Percentiles rank a stretch among this genome's conserved stretches.
phyloP scores from a whole-genome alignment of 2,329 filamentous ascomycete genomes.

The Juglanconis sp. region DNA sequence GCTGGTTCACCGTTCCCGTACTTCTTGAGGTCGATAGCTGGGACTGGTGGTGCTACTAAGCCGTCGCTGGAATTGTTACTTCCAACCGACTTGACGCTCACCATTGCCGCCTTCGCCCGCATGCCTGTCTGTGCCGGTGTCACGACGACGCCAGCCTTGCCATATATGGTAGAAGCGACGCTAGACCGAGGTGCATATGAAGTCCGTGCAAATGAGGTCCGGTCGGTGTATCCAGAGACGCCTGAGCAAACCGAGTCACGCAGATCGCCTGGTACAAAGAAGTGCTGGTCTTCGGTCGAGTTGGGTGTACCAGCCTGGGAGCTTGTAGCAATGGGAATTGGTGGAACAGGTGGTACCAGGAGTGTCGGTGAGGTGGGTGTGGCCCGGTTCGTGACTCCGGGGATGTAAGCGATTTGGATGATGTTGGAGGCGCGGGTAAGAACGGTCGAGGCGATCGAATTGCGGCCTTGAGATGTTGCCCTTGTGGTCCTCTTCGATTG shows the following conservation, averaged over 20 bases:
- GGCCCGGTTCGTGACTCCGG: slow-evolving; percentile 90
- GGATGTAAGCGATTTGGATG: slow-evolving; percentile 98
- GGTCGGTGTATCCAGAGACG: slow-evolving; percentile 61
- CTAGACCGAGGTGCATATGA: slow-evolving; percentile 64
- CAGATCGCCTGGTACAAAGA: slow-evolving; percentile 87
- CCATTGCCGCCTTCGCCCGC: slow-evolving; percentile 84
- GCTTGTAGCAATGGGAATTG: slow-evolving; percentile 71
- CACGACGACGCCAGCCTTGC: slow-evolving; percentile 81
- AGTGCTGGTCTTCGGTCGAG: slow-evolving; percentile 74
- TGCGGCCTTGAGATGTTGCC: slow-evolving; percentile 78
- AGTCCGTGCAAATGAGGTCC: slow-evolving; percentile 58
- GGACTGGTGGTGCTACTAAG: slow-evolving; percentile 65
- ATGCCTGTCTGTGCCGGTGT: slow-evolving; percentile 82
- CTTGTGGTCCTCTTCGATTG: slow-evolving; percentile 57
- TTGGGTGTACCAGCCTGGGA: slow-evolving; percentile 54
- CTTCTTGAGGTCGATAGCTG: slow-evolving; percentile 64
- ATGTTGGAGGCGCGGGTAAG: slow-evolving; percentile 96
- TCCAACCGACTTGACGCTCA: slow-evolving; percentile 78
- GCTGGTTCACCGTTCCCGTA: slow-evolving; percentile 48
- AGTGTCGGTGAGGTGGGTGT: slow-evolving; percentile 76
- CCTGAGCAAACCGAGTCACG: slow-evolving; percentile 89
- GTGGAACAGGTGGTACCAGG: slow-evolving; percentile 87
- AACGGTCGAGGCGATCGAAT: slow-evolving; percentile 92
- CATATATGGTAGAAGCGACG: slow-evolving; percentile 91
- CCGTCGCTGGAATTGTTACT: slow-evolving; percentile 51